Conservation (phyloP, 1,284 basidiomycete species). For the Austroboletus niveus region DNA sequence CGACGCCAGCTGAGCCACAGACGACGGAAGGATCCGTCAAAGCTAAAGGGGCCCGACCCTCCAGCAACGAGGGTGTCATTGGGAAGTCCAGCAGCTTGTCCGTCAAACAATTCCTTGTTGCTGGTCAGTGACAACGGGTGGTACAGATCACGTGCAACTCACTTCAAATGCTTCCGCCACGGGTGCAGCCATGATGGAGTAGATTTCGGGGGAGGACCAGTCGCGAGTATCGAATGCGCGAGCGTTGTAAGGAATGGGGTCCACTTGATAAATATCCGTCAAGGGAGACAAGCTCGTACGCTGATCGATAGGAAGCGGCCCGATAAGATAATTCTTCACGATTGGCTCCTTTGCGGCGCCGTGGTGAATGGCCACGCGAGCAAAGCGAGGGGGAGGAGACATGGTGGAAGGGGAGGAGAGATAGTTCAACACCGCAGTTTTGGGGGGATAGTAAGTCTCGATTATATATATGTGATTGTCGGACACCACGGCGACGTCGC, state of each 20-base stretch:
- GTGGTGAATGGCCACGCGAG: slow-evolving; percentile 53
- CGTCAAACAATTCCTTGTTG: slow-evolving; percentile 44
- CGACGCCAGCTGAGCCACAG: slow-evolving; percentile 50
- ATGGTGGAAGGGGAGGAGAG: slow-evolving; percentile 34
- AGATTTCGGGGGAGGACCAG: slow-evolving; percentile 37
- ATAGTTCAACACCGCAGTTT: slow-evolving; percentile 49
- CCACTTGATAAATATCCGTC: slow-evolving; percentile 51
- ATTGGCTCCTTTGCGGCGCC: slow-evolving; percentile 42
- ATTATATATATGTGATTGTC: slow-evolving; percentile 53
- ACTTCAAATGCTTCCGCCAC: slow-evolving; percentile 43
- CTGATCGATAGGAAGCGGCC: slow-evolving; percentile 48
- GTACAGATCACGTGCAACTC: slow-evolving; percentile 10
- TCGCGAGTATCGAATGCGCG: slow-evolving; percentile 38
- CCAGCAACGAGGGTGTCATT: slow-evolving; percentile 49
- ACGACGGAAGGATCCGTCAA: slow-evolving; percentile 58
- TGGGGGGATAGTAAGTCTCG: slow-evolving; percentile 49
- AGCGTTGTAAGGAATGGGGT: slow-evolving; percentile 51
- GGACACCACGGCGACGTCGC: slow-evolving; percentile 30
- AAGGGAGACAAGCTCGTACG: slow-evolving; percentile 39
- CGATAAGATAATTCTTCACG: slow-evolving; percentile 54
- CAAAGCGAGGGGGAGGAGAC: slow-evolving; percentile 36
- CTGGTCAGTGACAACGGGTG: slow-evolving; percentile 7
- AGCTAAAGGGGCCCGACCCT: slow-evolving; percentile 51
- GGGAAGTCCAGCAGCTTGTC: slow-evolving; percentile 28
- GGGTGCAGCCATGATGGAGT: slow-evolving; percentile 30